A percentile compares a stretch with the other conserved stretches of the same genome.
These are phyloP conservation scores for Nectriaceae sp. DNA, from an alignment of 2,329 filamentous ascomycete genomes.

Conservation along the genomic window DNA sequence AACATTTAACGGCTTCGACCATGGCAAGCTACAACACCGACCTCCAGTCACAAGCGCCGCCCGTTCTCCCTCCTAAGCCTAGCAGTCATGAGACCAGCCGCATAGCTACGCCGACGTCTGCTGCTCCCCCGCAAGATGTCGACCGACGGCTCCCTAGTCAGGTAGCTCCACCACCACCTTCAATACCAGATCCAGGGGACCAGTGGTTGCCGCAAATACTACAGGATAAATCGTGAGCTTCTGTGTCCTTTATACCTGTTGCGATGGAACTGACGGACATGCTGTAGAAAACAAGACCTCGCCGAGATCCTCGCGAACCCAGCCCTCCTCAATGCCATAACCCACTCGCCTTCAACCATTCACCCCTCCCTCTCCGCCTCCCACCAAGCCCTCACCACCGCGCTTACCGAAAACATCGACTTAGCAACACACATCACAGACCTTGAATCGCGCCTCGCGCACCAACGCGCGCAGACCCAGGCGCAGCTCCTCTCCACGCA, in stretches of 20 bases:
- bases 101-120: conserved; percentile 61
- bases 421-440: conserved; percentile 65
- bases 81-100: conserved; percentile 69
- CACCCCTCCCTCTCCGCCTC: conserved; percentile 73
- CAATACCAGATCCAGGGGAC: conserved; percentile 61
- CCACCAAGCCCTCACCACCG: conserved; percentile 62
- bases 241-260: conserved; percentile 3
- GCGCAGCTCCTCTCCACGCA: conserved; percentile 81
- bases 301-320: conserved; percentile 66
- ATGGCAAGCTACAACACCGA: conserved; percentile 35
- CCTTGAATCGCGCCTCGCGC: conserved; percentile 57
- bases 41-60: conserved; percentile 47
- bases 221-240: conserved; percentile 76
- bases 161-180: conserved; percentile 32
- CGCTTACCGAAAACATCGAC: conserved; percentile 71
- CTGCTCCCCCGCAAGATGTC: conserved; percentile 43
- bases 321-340: conserved; percentile 71
- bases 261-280: conserved; percentile 10
- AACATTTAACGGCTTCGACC: not conserved
- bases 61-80: conserved; percentile 72
- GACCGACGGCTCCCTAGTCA: conserved; percentile 15
- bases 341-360: conserved; percentile 63
- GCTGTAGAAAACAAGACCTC: conserved; percentile 73
- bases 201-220: conserved; percentile 78
- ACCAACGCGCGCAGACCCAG: conserved; percentile 71